Evolutionary conservation across 2,329 filamentous ascomycete species (phyloP), one percentile per base, ranked within the genome.

Genomic region (Ophiocordyceps australis): DNA sequence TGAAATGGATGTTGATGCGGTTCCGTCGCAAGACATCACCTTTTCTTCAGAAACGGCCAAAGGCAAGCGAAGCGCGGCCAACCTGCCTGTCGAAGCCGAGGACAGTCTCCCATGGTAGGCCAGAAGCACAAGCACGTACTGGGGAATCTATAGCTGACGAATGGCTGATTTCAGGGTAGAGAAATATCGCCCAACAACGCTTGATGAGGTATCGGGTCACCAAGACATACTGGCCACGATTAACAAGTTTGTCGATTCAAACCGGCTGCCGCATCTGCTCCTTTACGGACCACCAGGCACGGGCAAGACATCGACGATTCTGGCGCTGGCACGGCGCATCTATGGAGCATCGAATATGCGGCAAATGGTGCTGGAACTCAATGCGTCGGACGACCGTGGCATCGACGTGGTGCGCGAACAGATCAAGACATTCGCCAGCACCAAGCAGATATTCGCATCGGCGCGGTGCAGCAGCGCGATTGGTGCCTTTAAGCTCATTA

Each of bases 351-450:
- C 80, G 35, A 94, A 95, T 50, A 77, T 94, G 74, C 75, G 86
- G 12, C 89, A 98, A 52, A 95, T 98, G 83, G 89, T 98, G 12
- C 68, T 98, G 18, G 89, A 98, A 54, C 69, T 98, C 36, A 98
- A 98, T 48, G 89, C 89, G 21, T 93, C 83, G 25, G 89, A 98
- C 46, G 89, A 98, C 50, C 69, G 89, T 52, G 89, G 89, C 43
- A 98, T 98, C 49, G 89, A 98, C 37, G 89, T 98, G 3, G 89
- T 98, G 29, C 71, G 85, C 37, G 89, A 98, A 56, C 89, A 98
- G 54, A 98, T 98, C 67, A 98, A 95, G 64, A 98, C 89, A 0
- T 98, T 98, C 55, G 86, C 82, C 21, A 91, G 80, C 39, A 98
- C 89, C 7, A 94, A 92, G 52, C 89, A 98, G 47, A 98, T 98